Base-by-base conservation (phyloP, 2,329 filamentous ascomycete genomes). In the Fusarium tanahbumbuense region DNA sequence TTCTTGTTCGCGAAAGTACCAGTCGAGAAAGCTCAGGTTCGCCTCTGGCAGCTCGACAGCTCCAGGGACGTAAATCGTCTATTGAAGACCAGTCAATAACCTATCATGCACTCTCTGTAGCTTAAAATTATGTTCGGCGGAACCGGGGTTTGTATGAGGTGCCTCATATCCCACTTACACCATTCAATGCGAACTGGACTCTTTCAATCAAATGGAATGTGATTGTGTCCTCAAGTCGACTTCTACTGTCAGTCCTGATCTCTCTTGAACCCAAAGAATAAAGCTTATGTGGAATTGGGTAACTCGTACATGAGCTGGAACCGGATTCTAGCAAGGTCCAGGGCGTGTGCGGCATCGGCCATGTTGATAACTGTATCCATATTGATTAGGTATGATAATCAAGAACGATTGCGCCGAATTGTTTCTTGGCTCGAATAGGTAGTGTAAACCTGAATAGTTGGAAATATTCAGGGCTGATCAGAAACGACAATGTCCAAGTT, bases 121-220 rank as follows among this genome's bases (percentile, higher is more conserved):
- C 23, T 18, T 28, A 12, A 8, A 22, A 50, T 54, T 54, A 61
- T 41, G 47, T 55, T 34, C 28, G 50, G 25, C 30, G 30, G 56
- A 37, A 62, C 60, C 60, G 61, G 59, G 70, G 69, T 56, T 58
- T 49, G 64, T 60, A 68, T 68, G 52, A 68, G 47, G 37, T 37
- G 40, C 30, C 44, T 42, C 11, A 25, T 48, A 52, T 41, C 53
- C 40, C 67, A 64, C 70, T 67, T 70, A 80, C 80, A 77, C 78
- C 85, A 83, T 98, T 98, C 71, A 97, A 87, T 6, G 95, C 93
- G 81, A 98, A 99, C 80, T 99, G 96, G n/a, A 95, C 95, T 42
- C 96, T 91, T 83, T 99, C 96, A 77, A 98, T 98, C 41, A 99
- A 86, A 81, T 97, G 92, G 82, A 97, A 98, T 72, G 93, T 97